Evolutionary conservation across 768 basidiomycete species (phyloP).

Genomic region (Rhizopogon sp.): DNA sequence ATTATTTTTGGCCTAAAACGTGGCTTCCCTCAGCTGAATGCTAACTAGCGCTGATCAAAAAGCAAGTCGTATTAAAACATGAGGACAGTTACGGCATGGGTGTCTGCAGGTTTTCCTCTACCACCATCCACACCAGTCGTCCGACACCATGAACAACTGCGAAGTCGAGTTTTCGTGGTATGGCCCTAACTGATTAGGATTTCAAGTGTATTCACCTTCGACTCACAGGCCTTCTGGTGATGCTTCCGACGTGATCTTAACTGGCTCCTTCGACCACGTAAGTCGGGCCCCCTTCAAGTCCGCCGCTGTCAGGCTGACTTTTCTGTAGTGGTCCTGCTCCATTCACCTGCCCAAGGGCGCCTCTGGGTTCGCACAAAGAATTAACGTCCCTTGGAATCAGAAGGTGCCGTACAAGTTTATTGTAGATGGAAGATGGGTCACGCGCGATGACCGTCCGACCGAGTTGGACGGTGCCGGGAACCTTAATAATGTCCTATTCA

Average conservation of each 20-base stretch:
- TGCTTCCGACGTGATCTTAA: slow-evolving; percentile 58
- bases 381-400: slow-evolving; percentile 54
- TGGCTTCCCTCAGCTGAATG: neutral
- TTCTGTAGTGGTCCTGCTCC: slow-evolving; percentile 55
- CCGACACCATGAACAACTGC: slow-evolving; percentile 33
- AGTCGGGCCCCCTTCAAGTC: slow-evolving; percentile 17
- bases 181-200: slow-evolving; percentile 15
- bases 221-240: slow-evolving; percentile 51
- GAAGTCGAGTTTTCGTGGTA: slow-evolving; percentile 53
- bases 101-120: neutral
- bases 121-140: slow-evolving; percentile 3
- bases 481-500: slow-evolving; percentile 61
- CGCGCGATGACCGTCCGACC: slow-evolving; percentile 48
- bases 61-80: neutral
- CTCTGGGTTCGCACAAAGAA: slow-evolving; percentile 50
- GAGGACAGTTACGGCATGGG: neutral
- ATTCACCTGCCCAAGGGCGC: slow-evolving; percentile 47
- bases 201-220: slow-evolving; percentile 1
- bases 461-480: slow-evolving; percentile 61
- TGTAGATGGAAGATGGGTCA: slow-evolving; percentile 68
- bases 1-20: neutral
- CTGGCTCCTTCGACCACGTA: slow-evolving; percentile 78
- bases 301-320: slow-evolving; percentile 5
- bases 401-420: slow-evolving; percentile 75
- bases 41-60: too few relatives aligned